phyloP scores from a whole-genome alignment of 169 alveolate species.

The Plasmodium relictum region DNA sequence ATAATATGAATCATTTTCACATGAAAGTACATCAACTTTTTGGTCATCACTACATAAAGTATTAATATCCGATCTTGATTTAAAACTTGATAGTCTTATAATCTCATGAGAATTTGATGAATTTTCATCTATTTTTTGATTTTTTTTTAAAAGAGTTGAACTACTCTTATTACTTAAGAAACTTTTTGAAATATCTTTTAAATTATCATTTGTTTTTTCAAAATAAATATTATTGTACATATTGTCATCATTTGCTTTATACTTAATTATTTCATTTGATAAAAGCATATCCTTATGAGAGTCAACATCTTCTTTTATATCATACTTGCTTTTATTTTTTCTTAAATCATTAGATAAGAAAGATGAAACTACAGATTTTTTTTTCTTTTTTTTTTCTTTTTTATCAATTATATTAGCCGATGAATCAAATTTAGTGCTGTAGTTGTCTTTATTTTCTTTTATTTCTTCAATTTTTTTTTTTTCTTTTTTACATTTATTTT shows the following conservation, averaged over 20 bases:
- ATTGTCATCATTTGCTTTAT: not conserved
- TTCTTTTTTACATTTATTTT: not conserved
- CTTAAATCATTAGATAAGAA: conserved; percentile 11
- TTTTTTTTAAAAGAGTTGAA: not conserved
- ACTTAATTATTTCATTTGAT: conserved; percentile 8
- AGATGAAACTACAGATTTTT: conserved; percentile 8
- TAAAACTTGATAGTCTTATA: conserved; percentile 61
- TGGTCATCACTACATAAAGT: not conserved
- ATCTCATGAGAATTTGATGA: conserved; percentile 55
- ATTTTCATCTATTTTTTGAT: conserved; percentile 34
- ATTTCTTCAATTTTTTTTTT: conserved; percentile 1
- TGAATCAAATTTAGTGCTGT: not conserved
- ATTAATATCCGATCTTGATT: conserved; percentile 27
- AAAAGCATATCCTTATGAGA: conserved; percentile 3
- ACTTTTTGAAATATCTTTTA: conserved; percentile 17
- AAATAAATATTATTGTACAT: conserved; percentile 34
- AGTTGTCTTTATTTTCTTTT: not conserved
- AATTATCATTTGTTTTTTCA: not conserved
- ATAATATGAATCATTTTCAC: conserved; percentile 10
- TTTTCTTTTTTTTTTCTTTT: conserved; percentile 28
- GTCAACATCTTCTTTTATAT: conserved; percentile 4
- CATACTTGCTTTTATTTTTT: not conserved
- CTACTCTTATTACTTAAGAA: conserved; percentile 1
- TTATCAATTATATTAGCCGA: not conserved
- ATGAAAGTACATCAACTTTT: not conserved